These are phyloP conservation scores for Plasmodium ovale DNA, from an alignment of 169 alveolate species.

Conservation along the genomic window DNA sequence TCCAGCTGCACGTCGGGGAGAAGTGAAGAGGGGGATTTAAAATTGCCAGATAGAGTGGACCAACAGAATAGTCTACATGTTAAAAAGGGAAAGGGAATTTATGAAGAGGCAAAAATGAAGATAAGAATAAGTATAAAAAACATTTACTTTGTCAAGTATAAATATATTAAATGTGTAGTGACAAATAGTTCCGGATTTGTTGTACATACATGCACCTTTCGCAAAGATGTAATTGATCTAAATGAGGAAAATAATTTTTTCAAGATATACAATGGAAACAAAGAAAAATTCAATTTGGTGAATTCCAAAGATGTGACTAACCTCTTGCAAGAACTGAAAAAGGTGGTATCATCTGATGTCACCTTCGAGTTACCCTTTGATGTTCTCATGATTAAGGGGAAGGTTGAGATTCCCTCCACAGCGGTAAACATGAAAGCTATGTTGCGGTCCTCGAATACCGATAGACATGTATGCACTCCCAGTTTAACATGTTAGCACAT, in stretches of 20 bases:
- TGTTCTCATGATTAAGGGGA: slow-evolving; percentile 20
- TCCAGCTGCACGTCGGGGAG: background rate
- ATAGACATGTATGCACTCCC: background rate
- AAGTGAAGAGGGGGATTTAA: background rate
- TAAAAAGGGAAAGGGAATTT: background rate
- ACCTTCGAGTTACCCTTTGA: slow-evolving; percentile 25
- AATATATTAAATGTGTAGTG: slow-evolving; percentile 61
- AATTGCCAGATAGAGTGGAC: background rate
- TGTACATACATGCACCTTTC: slow-evolving; percentile 32
- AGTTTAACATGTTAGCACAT: background rate
- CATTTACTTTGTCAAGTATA: slow-evolving; percentile 51
- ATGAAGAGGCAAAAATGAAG: slow-evolving; percentile 25
- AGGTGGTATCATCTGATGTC: slow-evolving; percentile 6
- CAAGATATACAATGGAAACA: slow-evolving; percentile 44
- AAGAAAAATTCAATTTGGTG: background rate
- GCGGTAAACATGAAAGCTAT: slow-evolving; percentile 13
- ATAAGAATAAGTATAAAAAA: slow-evolving; percentile 44
- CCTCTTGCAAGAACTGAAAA: slow-evolving; percentile 31
- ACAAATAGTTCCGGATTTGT: slow-evolving; percentile 44
- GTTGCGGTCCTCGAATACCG: no score
- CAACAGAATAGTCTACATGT: slow-evolving; percentile 4
- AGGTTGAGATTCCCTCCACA: slow-evolving; percentile 8
- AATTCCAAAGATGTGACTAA: slow-evolving; percentile 2
- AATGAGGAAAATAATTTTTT: slow-evolving; percentile 37
- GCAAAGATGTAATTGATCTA: slow-evolving; percentile 21